phyloP scores from a whole-genome alignment of 129 eudicot species.

The Smallanthus sonchifolius region DNA sequence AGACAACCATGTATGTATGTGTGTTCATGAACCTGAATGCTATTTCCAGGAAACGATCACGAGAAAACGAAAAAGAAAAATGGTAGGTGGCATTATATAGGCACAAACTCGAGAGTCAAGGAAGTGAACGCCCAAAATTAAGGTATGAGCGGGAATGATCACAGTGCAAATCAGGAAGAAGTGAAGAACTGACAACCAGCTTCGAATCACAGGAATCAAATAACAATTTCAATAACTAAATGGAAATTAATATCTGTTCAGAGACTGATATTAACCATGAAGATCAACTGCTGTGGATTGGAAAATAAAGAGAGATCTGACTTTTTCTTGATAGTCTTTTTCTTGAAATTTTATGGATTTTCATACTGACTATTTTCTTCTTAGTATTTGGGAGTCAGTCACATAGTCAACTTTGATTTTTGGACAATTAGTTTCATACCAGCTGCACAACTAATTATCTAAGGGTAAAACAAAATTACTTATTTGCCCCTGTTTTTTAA shows the following conservation, averaged over 20 bases:
- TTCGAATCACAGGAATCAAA: neutral
- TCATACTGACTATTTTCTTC: neutral
- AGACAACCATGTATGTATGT: too few relatives aligned
- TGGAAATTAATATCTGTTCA: neutral
- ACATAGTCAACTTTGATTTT: neutral
- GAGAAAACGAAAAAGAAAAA: too few relatives aligned
- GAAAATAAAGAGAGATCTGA: neutral
- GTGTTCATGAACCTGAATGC: too few relatives aligned
- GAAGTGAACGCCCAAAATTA: too few relatives aligned
- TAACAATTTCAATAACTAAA: neutral
- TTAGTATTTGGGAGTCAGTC: too few relatives aligned
- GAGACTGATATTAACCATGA: neutral
- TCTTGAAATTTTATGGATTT: too few relatives aligned
- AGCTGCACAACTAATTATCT: neutral
- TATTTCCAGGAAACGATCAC: too few relatives aligned
- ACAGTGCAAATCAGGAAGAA: neutral
- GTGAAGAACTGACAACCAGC: neutral
- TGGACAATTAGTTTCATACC: neutral
- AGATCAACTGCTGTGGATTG: neutral
- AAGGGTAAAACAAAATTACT: neutral
- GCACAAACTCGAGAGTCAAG: too few relatives aligned
- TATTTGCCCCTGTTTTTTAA: neutral
- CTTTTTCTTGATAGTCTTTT: too few relatives aligned
- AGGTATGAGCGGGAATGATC: too few relatives aligned
- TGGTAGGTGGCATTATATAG: too few relatives aligned